phyloP scores from a whole-genome alignment of 23 red algal genomes.

The Gracilaria gracilis region DNA sequence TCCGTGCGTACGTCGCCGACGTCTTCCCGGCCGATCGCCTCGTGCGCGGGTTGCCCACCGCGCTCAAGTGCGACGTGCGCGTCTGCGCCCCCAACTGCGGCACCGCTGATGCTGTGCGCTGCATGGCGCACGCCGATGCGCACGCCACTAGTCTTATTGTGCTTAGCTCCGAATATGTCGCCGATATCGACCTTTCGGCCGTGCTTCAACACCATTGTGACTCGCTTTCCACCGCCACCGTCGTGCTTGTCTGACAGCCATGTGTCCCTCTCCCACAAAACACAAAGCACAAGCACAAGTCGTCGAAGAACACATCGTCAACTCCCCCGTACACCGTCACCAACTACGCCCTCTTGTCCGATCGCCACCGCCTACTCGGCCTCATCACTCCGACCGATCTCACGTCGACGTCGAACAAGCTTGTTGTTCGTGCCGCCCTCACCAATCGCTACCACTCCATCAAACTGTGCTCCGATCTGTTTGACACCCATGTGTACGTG shows the following conservation, averaged over 20 bases:
- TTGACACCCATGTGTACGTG: conserved; percentile 64
- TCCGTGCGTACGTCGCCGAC: conserved; percentile 7
- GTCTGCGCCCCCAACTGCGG: neutral
- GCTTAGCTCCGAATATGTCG: conserved; percentile 44
- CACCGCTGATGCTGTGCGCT: conserved; percentile 35
- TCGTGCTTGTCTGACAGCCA: conserved; percentile 13
- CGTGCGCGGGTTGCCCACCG: neutral
- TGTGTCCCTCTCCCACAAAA: neutral
- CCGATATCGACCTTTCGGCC: conserved; percentile 15
- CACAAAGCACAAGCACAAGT: conserved; percentile 28
- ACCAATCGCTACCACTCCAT: conserved; percentile 40
- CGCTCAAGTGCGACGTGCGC: neutral
- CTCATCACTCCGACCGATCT: conserved; percentile 39
- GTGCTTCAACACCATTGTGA: conserved; percentile 26
- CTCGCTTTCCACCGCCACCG: conserved; percentile 27
- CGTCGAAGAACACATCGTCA: neutral
- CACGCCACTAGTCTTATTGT: conserved; percentile 35
- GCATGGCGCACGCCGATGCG: neutral
- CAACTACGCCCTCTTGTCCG: conserved; percentile 48
- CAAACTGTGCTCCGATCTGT: conserved; percentile 43
- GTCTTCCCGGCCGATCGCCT: neutral
- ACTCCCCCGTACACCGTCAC: neutral
- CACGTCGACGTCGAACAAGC: neutral
- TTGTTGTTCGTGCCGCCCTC: conserved; percentile 32
- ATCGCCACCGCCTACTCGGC: conserved; percentile 32